phyloP scores from a whole-genome alignment of 1,284 basidiomycete genomes.

The Puccinia coronata region DNA sequence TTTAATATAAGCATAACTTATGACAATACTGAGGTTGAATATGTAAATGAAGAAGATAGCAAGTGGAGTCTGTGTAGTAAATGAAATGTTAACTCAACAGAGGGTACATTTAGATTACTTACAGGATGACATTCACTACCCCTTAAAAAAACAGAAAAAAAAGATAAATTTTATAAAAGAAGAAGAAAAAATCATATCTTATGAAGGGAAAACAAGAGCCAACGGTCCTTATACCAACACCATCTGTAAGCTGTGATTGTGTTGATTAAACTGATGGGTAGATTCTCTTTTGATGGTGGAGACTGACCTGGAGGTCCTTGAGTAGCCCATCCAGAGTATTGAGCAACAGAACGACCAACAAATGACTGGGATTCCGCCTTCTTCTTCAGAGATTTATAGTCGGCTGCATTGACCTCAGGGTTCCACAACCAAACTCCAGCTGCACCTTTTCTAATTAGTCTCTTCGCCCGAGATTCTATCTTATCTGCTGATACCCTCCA shows the following conservation, averaged over 20 bases:
- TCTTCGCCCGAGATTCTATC: too few species aligned
- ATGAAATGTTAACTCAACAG: too few species aligned
- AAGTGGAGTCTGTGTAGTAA: too few species aligned
- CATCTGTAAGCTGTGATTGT: not conserved
- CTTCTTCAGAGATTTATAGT: not conserved
- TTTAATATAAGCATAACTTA: too few species aligned
- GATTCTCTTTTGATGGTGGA: not conserved
- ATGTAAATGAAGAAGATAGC: too few species aligned
- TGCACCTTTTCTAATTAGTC: too few species aligned
- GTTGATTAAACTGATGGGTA: not conserved
- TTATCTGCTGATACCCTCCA: too few species aligned
- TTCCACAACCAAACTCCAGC: slow-evolving; percentile 4
- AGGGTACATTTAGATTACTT: not conserved
- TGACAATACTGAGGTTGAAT: too few species aligned
- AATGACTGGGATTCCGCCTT: too few species aligned
- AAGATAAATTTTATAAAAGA: not conserved
- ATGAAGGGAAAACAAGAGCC: slow-evolving; percentile 4
- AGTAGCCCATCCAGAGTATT: not conserved
- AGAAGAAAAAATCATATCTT: not conserved
- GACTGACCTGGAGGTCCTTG: not conserved
- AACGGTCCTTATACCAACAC: slow-evolving; percentile 1
- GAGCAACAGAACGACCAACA: too few species aligned
- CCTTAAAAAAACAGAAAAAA: slow-evolving; percentile 11
- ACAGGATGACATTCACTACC: slow-evolving; percentile 7
- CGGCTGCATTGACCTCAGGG: not conserved